Evolutionary conservation across 306 rosid species (phyloP).

Genomic region (Pyrus communis): DNA sequence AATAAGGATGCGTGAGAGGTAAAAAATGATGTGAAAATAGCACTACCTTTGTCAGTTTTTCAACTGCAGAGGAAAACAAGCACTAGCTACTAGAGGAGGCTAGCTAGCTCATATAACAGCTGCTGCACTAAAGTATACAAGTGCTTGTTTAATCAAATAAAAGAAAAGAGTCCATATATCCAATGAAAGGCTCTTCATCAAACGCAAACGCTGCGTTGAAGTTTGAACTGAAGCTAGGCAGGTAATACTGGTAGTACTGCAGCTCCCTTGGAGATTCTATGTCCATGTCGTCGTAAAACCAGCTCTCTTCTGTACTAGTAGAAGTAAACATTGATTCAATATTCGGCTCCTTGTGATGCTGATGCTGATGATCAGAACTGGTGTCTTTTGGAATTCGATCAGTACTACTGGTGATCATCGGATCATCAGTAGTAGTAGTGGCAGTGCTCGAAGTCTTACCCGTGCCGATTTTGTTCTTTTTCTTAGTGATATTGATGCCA

Average conservation of each 20-base stretch:
- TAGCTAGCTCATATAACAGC: neutral
- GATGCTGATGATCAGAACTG: neutral
- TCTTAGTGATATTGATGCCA: neutral
- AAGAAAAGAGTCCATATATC: conserved; percentile 26
- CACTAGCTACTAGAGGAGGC: neutral
- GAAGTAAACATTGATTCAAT: neutral
- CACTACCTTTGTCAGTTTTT: no score
- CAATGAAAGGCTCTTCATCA: conserved; percentile 34
- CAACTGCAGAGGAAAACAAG: neutral
- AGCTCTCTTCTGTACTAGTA: neutral
- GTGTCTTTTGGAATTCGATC: neutral
- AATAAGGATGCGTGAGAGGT: fast-evolving
- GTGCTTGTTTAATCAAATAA: conserved; percentile 12
- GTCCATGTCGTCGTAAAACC: neutral
- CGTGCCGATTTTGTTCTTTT: neutral
- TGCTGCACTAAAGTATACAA: neutral
- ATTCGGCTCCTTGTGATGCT: neutral
- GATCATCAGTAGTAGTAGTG: neutral
- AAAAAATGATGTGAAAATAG: no score
- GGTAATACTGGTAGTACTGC: conserved; percentile 5
- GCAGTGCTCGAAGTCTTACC: neutral
- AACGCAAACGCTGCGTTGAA: conserved; percentile 22
- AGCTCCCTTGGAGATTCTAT: neutral
- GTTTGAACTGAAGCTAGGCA: conserved; percentile 1
- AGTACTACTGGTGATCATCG: neutral